Evolutionary conservation across 208 protist genomes (phyloP), one percentile per base, ranked within the genome.

Genomic region (Acanthamoeba castellanii): DNA sequence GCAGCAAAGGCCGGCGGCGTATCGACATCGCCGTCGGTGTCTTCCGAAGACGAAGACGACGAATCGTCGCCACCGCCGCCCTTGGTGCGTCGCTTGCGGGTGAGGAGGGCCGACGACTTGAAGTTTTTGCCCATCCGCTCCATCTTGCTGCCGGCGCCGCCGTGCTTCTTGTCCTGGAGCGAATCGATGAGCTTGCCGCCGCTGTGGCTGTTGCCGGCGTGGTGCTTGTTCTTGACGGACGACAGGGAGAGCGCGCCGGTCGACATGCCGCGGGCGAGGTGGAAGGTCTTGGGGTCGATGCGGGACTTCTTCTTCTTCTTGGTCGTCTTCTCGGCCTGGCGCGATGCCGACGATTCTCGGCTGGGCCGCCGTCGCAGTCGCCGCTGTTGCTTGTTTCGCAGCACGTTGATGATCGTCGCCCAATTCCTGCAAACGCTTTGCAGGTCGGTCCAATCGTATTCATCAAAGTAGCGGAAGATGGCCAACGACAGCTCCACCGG

Each of bases 361-460:
- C n/a, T 61, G 81, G 81, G 27, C 50, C 27, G 81, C 16, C 55
- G 32, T 61, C 55, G 81, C 22, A 22, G 81, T 89, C 55, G 81
- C 27, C 55, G 81, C 81, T 89, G 81, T 59, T 89, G 81, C 18
- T 59, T 32, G 27, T 89, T 64, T 32, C 81, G 81, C 45, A 89
- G 27, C 9, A 64, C 45, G 81, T 59, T 89, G 47, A 92, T 92
- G 37, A 92, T 55, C n/a, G 57, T 76, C 37, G 32, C 25, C 87
- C 87, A 92, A 27, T 92, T 92, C 74, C 47, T 92, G 34, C 57
- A 92, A 76, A 92, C 87, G 47, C 57, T 74, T 47, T 76, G 50
- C 57, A 92, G 42, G 8, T 92, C 87, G 42, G 50, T 92, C 87
- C 87, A 92, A n/a, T 92, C 87, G 42, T 92, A 92, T 32, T 92